Evolutionary conservation across 1,139 yeast genomes (phyloP).

Genomic region (Taphrina flavorubra): DNA sequence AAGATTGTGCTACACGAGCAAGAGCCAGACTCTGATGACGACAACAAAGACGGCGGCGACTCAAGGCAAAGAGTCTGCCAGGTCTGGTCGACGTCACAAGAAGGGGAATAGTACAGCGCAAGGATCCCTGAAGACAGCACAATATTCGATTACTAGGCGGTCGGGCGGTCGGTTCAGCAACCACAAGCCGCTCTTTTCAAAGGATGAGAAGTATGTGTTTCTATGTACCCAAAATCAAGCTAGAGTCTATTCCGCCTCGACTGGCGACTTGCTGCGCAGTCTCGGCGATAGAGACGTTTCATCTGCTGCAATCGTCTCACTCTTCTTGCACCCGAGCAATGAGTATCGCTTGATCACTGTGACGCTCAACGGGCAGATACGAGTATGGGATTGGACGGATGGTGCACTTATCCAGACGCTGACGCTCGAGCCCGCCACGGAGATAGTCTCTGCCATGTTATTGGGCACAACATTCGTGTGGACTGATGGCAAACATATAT

Average conservation of each 20-base stretch:
- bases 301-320: conserved; percentile 23
- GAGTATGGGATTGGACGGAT: conserved; percentile 43
- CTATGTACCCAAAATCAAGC: conserved; percentile 32
- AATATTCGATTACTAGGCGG: conserved; percentile 1
- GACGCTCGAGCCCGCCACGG: conserved; percentile 15
- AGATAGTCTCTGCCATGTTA: conserved; percentile 21
- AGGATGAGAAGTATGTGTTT: conserved; percentile 28
- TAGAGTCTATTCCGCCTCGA: conserved; percentile 37
- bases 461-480: conserved; percentile 22
- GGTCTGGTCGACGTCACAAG: conserved; percentile 1
- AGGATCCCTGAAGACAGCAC: not conserved
- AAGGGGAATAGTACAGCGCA: not conserved
- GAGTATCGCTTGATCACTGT: conserved; percentile 32
- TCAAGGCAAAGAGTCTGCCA: not conserved
- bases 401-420: conserved; percentile 24
- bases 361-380: conserved; percentile 31
- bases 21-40: not conserved
- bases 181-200: conserved; percentile 25
- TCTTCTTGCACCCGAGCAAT: conserved; percentile 41
- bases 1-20: too few relatives aligned
- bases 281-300: conserved; percentile 2
- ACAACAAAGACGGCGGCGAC: not conserved
- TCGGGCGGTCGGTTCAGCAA: conserved; percentile 36
- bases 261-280: conserved; percentile 38
- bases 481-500: conserved; percentile 31